Base-by-base conservation (phyloP, 495 filamentous ascomycete species). In the Cercophora sp. region DNA sequence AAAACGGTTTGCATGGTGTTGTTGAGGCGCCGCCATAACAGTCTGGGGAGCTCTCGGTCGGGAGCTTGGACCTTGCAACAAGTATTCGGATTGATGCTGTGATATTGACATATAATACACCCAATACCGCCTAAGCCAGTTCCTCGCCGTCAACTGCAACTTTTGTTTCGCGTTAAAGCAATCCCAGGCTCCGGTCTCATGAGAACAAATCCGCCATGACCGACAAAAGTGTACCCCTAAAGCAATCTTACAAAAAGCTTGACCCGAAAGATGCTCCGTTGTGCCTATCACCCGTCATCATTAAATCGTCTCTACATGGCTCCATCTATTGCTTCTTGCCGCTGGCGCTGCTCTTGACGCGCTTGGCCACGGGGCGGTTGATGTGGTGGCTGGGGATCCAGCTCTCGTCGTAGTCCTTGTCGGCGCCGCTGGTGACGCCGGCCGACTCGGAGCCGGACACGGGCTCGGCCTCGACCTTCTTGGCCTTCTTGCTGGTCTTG, bases 361-460 rank as follows among this genome's bases (percentile, higher is more conserved):
- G 84, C 61, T 82, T 83, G 37, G 89, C 85, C 55, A 85, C 78
- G 32, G 91, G 90, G 61, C 86, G 84, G 75, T 93, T 90, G 69
- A 96, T 82, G 72, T 96, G 92, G 65, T 86, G 82, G 51, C 82
- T 84, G 15, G 93, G 93, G 64, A 98, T 96, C 93, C 93, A 98
- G 71, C 86, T 87, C 74, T 91, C 88, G 63, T 98, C 93, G 70
- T 93, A 96, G 48, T 81, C 79, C 72, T 90, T 89, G 56, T 67
- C 69, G 53, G 59, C 63, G 35, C 69, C 70, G 19, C 66, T 69
- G 19, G 85, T 82, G 42, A 85, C 86, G 49, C 85, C 86, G 20
- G 87, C 77, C 51, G 82, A 83, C 73, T 86, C 85, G 51, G 79
- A 83, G 53, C 85, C 79, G n/a, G 85, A 85, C 15, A 80, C 69